These are phyloP conservation scores for Sarcomyxa edulis DNA, from an alignment of 768 basidiomycete genomes.

Conservation along the genomic window DNA sequence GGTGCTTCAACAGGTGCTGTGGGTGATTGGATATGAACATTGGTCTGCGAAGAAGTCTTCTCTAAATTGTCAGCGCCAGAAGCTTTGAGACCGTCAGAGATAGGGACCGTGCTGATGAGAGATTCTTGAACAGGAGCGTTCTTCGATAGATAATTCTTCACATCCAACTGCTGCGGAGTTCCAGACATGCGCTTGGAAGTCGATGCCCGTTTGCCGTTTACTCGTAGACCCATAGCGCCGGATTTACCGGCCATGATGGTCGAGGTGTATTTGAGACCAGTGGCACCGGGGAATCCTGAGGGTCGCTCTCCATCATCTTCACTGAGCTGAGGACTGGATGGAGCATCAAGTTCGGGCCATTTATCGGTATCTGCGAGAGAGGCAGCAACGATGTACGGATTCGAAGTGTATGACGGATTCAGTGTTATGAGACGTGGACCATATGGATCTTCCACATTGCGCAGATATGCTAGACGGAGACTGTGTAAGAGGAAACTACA, in stretches of 20 bases:
- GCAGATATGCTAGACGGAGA: conserved; percentile 82
- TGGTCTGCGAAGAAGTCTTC: conserved; percentile 23
- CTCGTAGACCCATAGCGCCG: conserved; percentile 74
- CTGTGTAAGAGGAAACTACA: conserved; percentile 80
- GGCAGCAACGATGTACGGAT: conserved; percentile 78
- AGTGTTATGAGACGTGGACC: conserved; percentile 77
- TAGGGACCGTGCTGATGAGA: conserved; percentile 22
- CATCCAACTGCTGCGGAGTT: conserved; percentile 26
- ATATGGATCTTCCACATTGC: conserved; percentile 83
- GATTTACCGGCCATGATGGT: conserved; percentile 80
- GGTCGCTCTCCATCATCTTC: conserved; percentile 59
- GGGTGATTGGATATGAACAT: conserved; percentile 35
- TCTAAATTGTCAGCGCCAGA: conserved; percentile 11
- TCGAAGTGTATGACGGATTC: conserved; percentile 69
- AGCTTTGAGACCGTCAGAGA: conserved; percentile 9
- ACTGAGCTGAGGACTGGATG: conserved; percentile 66
- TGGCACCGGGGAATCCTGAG: conserved; percentile 44
- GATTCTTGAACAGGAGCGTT: conserved; percentile 29
- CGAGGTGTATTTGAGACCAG: conserved; percentile 71
- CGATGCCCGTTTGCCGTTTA: conserved; percentile 57
- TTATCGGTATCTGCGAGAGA: conserved; percentile 71
- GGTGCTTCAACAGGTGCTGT: conserved; percentile 37
- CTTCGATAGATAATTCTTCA: conserved; percentile 29
- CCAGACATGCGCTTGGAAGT: conserved; percentile 45
- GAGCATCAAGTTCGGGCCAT: conserved; percentile 82